Base-by-base conservation (phyloP, 306 rosid species). In the Abrus pulchellus region DNA sequence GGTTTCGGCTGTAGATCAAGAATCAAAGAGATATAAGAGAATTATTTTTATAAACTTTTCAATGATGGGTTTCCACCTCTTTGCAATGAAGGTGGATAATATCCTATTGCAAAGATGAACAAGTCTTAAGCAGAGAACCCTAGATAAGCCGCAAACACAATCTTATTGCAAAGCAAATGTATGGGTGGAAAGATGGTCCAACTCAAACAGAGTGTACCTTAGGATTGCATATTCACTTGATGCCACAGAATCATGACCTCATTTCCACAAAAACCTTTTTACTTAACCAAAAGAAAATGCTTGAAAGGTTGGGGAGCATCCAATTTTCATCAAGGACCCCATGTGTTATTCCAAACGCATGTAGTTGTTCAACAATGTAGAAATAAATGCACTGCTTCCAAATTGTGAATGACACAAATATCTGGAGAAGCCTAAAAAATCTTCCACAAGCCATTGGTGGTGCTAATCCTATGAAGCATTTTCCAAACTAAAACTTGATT, bases 211-310 rank as follows among this genome's bases (percentile, higher is more conserved):
- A 20, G 20, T 20, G 20, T 0, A 20, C 20, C 20, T 20, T 20
- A 20, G 20, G 0, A 20, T 20, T 20, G 20, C 20, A 13, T 6
- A 5, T 6, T 27, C 3, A 2, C 47, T 12, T 13, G 29, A 28
- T 62, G 68, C 40, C 64, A 59, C 64, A 59, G 7, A 36, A 36
- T 62, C 29, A 61, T 13, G 68, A 9, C 47, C 29, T 62, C 29
- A 13, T 62, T 62, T 62, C 47, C 11, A 5, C 29, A 27, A 36
- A 36, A 62, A 13, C 45, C n/a, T 62, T 36, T 5, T 34, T 13
- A 62, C 47, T 20, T 12, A 13, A 12, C 68, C 68, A 62, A 34
- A 62, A 34, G 29, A 12, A n/a, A 64, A 6, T n/a, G 49, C 28
- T 38, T 6, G 49, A n/a, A 40, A 64, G 44, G 44, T 49, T 40